Conservation (phyloP, 345 rosid genomes). For the Pseudoturritis turrita region DNA sequence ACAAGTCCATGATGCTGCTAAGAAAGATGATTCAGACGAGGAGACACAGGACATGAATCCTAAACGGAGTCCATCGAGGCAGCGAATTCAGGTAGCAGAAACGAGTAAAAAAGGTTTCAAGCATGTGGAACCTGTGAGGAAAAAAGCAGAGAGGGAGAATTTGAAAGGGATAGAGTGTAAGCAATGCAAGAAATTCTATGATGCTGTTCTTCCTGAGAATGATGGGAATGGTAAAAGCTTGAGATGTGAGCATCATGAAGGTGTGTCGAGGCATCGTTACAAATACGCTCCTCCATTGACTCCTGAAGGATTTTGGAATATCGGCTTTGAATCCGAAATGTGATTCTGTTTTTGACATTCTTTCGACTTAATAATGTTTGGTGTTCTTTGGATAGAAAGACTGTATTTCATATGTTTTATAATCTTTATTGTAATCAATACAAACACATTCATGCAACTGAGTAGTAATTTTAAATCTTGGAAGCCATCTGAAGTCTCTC, state of each 20-base stretch:
- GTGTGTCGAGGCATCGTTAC: constrained; percentile 90
- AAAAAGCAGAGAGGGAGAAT: constrained; percentile 65
- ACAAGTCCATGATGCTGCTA: constrained; percentile 19
- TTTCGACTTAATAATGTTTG: background rate
- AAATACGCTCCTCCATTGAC: constrained; percentile 77
- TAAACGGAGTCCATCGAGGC: constrained; percentile 36
- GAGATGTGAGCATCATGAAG: constrained; percentile 90
- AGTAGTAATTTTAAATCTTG: background rate
- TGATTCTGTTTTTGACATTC: constrained; percentile 32
- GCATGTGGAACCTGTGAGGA: constrained; percentile 77
- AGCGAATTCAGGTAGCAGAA: constrained; percentile 33
- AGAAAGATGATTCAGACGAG: constrained; percentile 45
- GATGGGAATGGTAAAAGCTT: constrained; percentile 33
- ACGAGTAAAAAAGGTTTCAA: constrained; percentile 52
- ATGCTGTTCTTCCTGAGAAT: constrained; percentile 69
- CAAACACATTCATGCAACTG: background rate
- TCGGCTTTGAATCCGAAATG: constrained; percentile 93
- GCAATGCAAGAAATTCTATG: constrained; percentile 93
- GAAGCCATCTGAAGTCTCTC: background rate
- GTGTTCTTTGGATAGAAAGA: background rate
- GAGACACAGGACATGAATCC: constrained; percentile 70
- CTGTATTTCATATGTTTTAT: too few relatives aligned
- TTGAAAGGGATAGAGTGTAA: constrained; percentile 78
- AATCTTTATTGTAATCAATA: too few relatives aligned
- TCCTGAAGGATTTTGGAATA: constrained; percentile 97